These are phyloP conservation scores for Corylus heterophylla DNA, from an alignment of 306 rosid genomes.

Conservation along the genomic window DNA sequence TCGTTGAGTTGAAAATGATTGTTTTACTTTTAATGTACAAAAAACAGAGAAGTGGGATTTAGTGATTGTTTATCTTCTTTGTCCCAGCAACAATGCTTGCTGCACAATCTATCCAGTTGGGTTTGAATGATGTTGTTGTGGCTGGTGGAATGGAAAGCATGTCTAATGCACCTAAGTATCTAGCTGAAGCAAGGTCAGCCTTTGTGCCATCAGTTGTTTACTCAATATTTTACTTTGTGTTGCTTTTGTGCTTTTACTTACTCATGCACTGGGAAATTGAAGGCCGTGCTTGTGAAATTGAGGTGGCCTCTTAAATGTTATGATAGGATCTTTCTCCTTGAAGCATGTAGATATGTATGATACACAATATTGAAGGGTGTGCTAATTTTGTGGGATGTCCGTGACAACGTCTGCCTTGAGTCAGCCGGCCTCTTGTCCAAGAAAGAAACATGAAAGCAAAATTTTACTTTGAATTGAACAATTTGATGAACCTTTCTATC, in stretches of 20 bases:
- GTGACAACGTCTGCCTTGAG: not conserved
- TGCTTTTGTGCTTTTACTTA: not conserved
- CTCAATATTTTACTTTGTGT: not conserved
- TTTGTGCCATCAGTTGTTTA: conserved; percentile 20
- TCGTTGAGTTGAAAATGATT: not conserved
- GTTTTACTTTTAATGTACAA: not conserved
- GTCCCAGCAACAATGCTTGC: conserved; percentile 83
- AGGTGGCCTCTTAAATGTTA: conserved; percentile 2
- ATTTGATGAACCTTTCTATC: not conserved
- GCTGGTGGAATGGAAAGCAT: conserved; percentile 98
- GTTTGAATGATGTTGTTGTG: conserved; percentile 70
- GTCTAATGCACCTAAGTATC: conserved; percentile 91
- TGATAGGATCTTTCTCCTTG: conserved; percentile 9
- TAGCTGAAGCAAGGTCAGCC: conserved; percentile 64
- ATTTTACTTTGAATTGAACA: not conserved
- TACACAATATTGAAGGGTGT: not conserved
- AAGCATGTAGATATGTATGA: not conserved
- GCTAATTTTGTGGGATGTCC: not conserved
- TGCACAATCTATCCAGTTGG: conserved; percentile 76
- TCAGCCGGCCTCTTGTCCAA: not conserved
- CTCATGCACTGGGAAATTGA: not conserved
- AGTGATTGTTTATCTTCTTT: conserved; percentile 17
- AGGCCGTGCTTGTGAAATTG: conserved; percentile 18
- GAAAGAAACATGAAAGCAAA: not conserved
- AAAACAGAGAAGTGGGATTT: not conserved